Base-by-base conservation (phyloP, 805 yeast species). In the Metschnikowia borealis region DNA sequence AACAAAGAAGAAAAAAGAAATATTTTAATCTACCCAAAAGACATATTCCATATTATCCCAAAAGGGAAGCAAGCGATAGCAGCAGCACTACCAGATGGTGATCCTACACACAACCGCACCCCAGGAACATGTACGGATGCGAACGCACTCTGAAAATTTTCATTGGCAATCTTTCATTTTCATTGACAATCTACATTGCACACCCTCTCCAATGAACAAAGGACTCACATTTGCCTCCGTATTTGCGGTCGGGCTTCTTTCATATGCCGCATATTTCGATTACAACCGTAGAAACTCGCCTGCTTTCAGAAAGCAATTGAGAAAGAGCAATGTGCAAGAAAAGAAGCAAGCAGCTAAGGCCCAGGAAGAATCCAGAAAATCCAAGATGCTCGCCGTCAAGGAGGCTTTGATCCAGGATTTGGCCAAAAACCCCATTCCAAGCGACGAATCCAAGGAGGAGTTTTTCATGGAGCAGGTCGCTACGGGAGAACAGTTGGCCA, bases 261-360 rank as follows among this genome's bases (percentile, higher is more conserved):
- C 87, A 15, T 92, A 94, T 71, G 88, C 92, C 50, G 74, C 82
- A 36, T 94, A 89, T 75, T 95, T 95, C 64, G 99, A 94, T 73
- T 87, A 90, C 77, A 79, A 80, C 71, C 89, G 99, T 73, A 87
- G 98, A 73, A 77, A 78, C 70, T 82, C 86, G 51, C 69, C 87
- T 18, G 87, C 81, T 51, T 95, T 94, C 79, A 87, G 99, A 77
- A 83, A 80, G 62, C 66, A 79, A 42, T 78, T 94, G 62, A 81
- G 81, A 63, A 82, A 81, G 67, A 78, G 79, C 63, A 79, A 83
- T 51, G 79, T 78, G 62, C 76, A 79, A 61, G 87, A 85, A 59
- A 76, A 77, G 54, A 83, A 83, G 64, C 68, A 73, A 56, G 79
- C 81, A 51, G 77, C 80, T 58, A 74, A 75, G 59, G 71, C 68